Evolutionary conservation across 2,329 filamentous ascomycete species (phyloP), one percentile per base, ranked within the genome.

Genomic region (Epichloe gansuensis): DNA sequence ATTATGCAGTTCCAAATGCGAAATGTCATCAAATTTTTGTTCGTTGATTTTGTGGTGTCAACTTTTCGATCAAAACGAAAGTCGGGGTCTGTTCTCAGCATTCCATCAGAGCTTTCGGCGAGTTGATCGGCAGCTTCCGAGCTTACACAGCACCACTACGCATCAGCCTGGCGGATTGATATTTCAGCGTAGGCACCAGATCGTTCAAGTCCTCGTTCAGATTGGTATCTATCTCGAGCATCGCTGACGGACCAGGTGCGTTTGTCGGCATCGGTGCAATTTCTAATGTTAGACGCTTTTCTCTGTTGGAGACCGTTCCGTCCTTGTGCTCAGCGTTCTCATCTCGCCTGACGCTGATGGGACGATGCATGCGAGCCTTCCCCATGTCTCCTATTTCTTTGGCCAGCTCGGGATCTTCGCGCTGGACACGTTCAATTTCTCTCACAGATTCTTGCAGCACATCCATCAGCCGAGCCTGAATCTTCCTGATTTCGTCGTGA

Each of bases 401-500:
- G 41, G 69, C 65, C 17, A 68, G 56, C 41, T 72, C 71, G 1
- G 74, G 70, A 52, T 78, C 74, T 55, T 84, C 77, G 13, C 71
- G 71, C 51, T 72, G 63, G 21, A 81, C 64, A 25, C 78, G 76
- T 49, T 76, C 74, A 56, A 80, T 74, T 65, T 87, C 81, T 49
- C 74, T 74, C 42, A 72, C 72, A 15, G 84, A 81, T 50, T 80
- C 69, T 35, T 78, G 76, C 49, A 82, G 72, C 1, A 89, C 81
- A 51, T 83, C 76, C 8, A 69, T 68, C 43, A 94, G 77, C 15
- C 81, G 79, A 53, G 75, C 72, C 61, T 82, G 79, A 50, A 90
- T 84, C 46, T 81, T 83, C 27, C 74, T 73, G 40, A 95, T 76
- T 65, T 95, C 88, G 17, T 80, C 77, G n/a, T 74, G 77, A 67